Base-by-base conservation (phyloP, 73 alveolate genomes). In the Paramecium caudatum region DNA sequence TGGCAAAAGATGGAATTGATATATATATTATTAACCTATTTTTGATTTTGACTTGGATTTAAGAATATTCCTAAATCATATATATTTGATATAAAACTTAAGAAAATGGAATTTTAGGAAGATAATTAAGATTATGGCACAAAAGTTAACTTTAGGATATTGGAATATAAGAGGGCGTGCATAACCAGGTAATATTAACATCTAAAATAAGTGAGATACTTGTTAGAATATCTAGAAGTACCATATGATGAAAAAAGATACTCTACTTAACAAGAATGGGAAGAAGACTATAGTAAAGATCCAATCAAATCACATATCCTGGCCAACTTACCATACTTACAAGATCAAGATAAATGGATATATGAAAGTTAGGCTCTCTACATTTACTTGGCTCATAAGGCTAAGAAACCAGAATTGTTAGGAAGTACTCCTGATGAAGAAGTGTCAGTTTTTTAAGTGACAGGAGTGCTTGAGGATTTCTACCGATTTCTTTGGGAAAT, bases 131-230 rank as follows among this genome's bases (percentile, higher is more conserved):
- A 5, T 7, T 4, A 70, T 70, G 68, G 68, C 33, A 25, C 41
- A 70, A 13, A 32, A 88, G 41, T 63, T 86, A 16, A 47, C 49
- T 21, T 82, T 82, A 49, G 91, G 82, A 8, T 82, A 82, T 49
- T 82, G 91, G 91, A 19, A 36, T 10, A 45, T 80, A 41, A 43
- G 70, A 46, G 90, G 78, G 5, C 4, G 30, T 5, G 80, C 78
- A n/a, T 80, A 39, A 19, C 16, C 36, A 8, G 5, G 21, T 47
- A 47, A 47, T 7, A 47, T 8, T 61, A 16, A 5, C 21, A 4
- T 19, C 12, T 6, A 15, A 5, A 7, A 5, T 41, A 7, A 3
- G 62, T 80, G 0, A 80, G 90, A 80, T 80, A n/a, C 78, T 61
- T 39, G 3, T 49, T 80, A 30, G 90, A 80, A 39, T 80, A 80